Percentiles rank a stretch among this genome's conserved stretches.
Conservation (phyloP, 2,329 filamentous ascomycete genomes). For the Macrophomina pseudophaseolina region DNA sequence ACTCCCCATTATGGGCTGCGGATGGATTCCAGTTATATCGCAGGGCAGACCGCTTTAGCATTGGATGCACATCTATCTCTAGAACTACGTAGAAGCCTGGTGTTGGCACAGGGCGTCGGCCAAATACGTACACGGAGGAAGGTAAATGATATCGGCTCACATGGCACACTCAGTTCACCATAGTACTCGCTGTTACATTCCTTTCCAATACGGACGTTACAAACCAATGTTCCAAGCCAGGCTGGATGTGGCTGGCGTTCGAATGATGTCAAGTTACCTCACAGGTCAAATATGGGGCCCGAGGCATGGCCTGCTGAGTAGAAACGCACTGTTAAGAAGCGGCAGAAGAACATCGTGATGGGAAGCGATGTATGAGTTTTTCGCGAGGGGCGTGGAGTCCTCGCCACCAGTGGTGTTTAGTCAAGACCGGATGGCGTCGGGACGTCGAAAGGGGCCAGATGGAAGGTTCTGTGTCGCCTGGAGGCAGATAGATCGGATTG, state of each 20-base stretch:
- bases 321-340: constrained; percentile 8
- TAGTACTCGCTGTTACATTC: no score
- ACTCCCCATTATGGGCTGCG: no score
- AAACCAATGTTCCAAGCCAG: not conserved
- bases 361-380: not conserved
- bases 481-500: not conserved
- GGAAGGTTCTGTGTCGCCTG: not conserved
- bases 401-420: not conserved
- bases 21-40: no score
- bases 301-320: not conserved
- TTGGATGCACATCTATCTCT: no score
- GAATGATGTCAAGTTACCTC: constrained; percentile 18
- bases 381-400: not conserved
- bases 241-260: not conserved
- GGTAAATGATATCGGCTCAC: no score
- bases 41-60: no score
- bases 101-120: no score
- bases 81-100: no score
- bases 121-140: no score
- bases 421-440: constrained; percentile 9
- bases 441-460: not conserved
- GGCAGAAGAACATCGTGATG: not conserved
- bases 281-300: constrained; percentile 3
- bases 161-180: no score
- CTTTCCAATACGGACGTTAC: no score